Conservation (phyloP, 2,329 filamentous ascomycete genomes). For the Fusarium nanum region DNA sequence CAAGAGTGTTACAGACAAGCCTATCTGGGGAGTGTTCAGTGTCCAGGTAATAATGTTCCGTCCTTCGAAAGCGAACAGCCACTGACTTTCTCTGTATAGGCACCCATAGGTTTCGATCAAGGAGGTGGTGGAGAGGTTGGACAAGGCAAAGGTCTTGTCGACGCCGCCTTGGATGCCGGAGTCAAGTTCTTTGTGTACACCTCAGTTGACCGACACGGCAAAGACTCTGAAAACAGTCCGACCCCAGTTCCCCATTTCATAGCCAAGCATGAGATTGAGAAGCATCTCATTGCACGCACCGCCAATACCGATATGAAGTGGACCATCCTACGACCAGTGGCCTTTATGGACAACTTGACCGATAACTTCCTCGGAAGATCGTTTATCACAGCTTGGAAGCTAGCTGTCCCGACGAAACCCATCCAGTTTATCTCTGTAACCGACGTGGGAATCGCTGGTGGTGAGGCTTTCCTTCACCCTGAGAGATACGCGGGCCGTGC, state of each 20-base stretch:
- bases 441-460: slow-evolving; percentile 11
- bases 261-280: slow-evolving; percentile 69
- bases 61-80: neutral
- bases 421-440: slow-evolving; percentile 25
- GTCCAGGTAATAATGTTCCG: slow-evolving; percentile 4
- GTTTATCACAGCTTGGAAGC: slow-evolving; percentile 50
- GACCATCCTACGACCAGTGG: slow-evolving; percentile 54
- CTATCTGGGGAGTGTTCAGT: slow-evolving; percentile 31
- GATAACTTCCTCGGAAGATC: slow-evolving; percentile 48
- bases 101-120: slow-evolving; percentile 1
- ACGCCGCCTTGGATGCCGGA: slow-evolving; percentile 64
- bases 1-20: slow-evolving; percentile 1
- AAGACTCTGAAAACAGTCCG: slow-evolving; percentile 60
- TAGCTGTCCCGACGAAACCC: slow-evolving; percentile 46
- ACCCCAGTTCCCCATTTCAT: slow-evolving; percentile 71
- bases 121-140: slow-evolving; percentile 13
- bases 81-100: neutral
- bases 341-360: slow-evolving; percentile 56
- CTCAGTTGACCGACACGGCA: slow-evolving; percentile 70
- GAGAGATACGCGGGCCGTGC: slow-evolving; percentile 11
- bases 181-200: slow-evolving; percentile 71
- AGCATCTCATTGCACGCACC: slow-evolving; percentile 63
- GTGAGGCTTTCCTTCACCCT: slow-evolving; percentile 11
- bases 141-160: slow-evolving; percentile 68
- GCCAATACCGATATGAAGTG: slow-evolving; percentile 48